phyloP scores from a whole-genome alignment of 768 basidiomycete genomes.

The Naematelia encephala region DNA sequence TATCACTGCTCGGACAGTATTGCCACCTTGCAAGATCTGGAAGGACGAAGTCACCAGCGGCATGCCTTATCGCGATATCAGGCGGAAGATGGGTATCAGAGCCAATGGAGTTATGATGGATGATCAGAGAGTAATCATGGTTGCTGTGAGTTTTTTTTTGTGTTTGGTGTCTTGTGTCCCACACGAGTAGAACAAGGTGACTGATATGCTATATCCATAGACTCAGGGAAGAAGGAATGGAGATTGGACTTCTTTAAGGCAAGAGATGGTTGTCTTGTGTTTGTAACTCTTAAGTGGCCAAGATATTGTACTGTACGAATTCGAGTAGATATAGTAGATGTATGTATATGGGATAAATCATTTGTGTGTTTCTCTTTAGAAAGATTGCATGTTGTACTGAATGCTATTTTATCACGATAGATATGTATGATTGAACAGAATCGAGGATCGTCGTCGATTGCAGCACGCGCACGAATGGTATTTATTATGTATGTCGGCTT shows the following conservation, averaged over 20 bases:
- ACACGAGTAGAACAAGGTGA: neutral
- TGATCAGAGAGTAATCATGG: slow-evolving; percentile 41
- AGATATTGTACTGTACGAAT: neutral
- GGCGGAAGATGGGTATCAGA: slow-evolving; percentile 18
- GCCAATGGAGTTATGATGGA: slow-evolving; percentile 47
- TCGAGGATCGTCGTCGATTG: neutral
- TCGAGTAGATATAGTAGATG: too few species aligned
- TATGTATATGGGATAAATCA: neutral
- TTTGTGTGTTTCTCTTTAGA: neutral
- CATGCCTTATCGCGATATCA: slow-evolving; percentile 28
- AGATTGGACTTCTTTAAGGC: slow-evolving; percentile 23
- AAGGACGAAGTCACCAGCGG: slow-evolving; percentile 24
- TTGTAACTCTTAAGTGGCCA: slow-evolving; percentile 15
- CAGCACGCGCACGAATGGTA: neutral
- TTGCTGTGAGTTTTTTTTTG: slow-evolving; percentile 31
- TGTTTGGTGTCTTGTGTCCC: neutral
- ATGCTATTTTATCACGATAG: neutral
- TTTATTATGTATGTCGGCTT: slow-evolving; percentile 2
- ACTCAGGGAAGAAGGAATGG: slow-evolving; percentile 18
- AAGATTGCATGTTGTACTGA: neutral
- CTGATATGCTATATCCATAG: slow-evolving; percentile 1
- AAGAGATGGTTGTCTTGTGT: slow-evolving; percentile 33
- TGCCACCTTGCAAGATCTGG: slow-evolving; percentile 26
- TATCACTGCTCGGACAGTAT: slow-evolving; percentile 8
- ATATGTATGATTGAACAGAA: neutral